Conservation (phyloP, 371 early-diverging fungal genomes). For the Mucor circinelloides region DNA sequence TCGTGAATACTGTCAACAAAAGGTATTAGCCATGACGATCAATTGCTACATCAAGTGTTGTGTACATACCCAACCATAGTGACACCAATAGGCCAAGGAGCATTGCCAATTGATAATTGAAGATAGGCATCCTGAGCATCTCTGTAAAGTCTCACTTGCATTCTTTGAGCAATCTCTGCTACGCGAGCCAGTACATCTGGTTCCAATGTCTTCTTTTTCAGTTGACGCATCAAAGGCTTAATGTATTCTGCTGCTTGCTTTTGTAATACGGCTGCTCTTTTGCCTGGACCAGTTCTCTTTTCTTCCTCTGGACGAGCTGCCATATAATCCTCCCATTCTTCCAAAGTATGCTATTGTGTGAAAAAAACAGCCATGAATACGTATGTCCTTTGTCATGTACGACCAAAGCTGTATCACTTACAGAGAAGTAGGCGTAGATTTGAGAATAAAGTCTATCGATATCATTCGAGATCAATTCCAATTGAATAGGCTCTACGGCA, state of each 20-base stretch:
- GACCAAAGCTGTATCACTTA: conserved; percentile 31
- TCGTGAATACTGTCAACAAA: conserved; percentile 85
- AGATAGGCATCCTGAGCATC: conserved; percentile 95
- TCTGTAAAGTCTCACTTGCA: conserved; percentile 88
- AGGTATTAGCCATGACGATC: background rate
- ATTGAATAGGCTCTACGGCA: conserved; percentile 45
- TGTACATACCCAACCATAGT: conserved; percentile 74
- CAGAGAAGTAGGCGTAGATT: conserved; percentile 80
- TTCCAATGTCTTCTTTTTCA: conserved; percentile 79
- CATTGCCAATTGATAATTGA: conserved; percentile 94
- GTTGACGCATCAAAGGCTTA: conserved; percentile 84
- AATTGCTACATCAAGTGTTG: background rate
- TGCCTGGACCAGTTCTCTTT: conserved; percentile 74
- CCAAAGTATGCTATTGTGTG: conserved; percentile 63
- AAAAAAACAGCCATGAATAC: background rate
- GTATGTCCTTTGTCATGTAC: background rate
- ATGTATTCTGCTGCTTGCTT: conserved; percentile 88
- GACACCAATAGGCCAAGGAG: conserved; percentile 99
- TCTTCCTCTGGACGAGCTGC: conserved; percentile 77
- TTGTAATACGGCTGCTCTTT: conserved; percentile 79
- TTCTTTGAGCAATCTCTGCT: conserved; percentile 83
- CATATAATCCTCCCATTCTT: conserved; percentile 89
- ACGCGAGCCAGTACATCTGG: conserved; percentile 87
- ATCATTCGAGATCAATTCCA: conserved; percentile 72
- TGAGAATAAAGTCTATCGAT: conserved; percentile 75